Base-by-base conservation (phyloP, 2,329 filamentous ascomycete species). In the Aaosphaeria arxii region DNA sequence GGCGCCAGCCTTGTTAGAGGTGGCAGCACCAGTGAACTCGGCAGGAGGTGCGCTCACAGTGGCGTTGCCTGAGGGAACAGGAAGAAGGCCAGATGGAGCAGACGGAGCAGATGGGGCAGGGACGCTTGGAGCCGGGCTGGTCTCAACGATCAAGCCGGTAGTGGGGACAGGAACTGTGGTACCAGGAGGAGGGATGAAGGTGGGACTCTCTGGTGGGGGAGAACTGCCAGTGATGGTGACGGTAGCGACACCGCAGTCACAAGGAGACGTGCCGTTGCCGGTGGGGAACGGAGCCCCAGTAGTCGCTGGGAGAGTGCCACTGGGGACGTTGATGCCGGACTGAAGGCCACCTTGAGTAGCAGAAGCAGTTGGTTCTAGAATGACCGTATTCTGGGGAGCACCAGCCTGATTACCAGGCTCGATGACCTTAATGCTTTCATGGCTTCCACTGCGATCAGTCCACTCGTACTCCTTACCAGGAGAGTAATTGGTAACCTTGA, bases 401-500 rank as follows among this genome's bases (percentile, higher is more conserved):
- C 69, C 69, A 5, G 61, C 55, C 33, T 59, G 57, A 48, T 69
- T 63, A 6, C 64, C 66, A 6, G 58, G 54, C 49, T 64, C 64
- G 13, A 72, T 55, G 46, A 74, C 63, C 50, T 77, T 69, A 63
- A 81, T 82, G 61, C 73, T 77, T 53, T 77, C 50, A 50, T 61
- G 80, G 46, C 56, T 64, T 39, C 79, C 79, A 11, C 69, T 70
- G 54, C 67, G 65, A 65, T 81, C 78, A 44, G 66, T 67, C 63
- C 74, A 82, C 50, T 71, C 63, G 70, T 82, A 82, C 45, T 72
- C 66, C 42, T 64, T 72, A 29, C 73, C 77, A 6, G 78, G 78
- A 52, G 75, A 74, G 70, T 76, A 75, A 69, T 81, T 80, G 51
- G 69, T 71, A 56, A 82, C 73, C 49, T 71, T 74, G 53, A 81